Evolutionary conservation across 495 filamentous ascomycete genomes (phyloP), one percentile per base, ranked within the genome.

Genomic region (Penicillium fimorum): DNA sequence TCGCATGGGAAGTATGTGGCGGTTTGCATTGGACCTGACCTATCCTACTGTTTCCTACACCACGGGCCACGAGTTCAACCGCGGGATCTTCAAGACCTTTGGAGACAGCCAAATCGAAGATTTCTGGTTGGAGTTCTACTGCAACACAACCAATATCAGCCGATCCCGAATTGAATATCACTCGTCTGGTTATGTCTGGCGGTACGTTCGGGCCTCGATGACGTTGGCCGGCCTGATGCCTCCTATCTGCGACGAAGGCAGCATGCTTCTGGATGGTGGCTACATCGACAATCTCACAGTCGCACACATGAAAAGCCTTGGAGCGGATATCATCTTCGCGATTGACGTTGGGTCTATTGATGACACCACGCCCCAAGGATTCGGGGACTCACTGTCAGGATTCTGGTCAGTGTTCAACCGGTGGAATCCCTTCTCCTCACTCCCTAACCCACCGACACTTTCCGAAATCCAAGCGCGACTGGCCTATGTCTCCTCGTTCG

Each of bases 71-170:
- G 94, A 97, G 64, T 98, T 98, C 82, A 98, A 98, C 67, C 90
- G 94, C 4, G 95, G 95, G 11, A 97, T 98, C 65, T 98, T 97
- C 83, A 97, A 97, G 73, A 91, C 94, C 0, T 96, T 98, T 70
- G 93, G 91, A 9, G 89, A 96, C 58, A 87, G 88, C 37, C 94
- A 97, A 70, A 97, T 98, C 52, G 94, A 98, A 73, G 95, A 97
- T 68, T 97, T 97, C 68, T 97, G 94, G 94, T 83, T 98, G 15
- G 91, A 96, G 56, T 98, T 92, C 73, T 98, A 97, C 78, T 97
- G 95, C 79, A 98, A 98, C 70, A 97, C 92, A 0, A 97, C 95
- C 25, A 97, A 96, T 64, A 97, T 98, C 74, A 90, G 85, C 74
- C 92, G 92, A 64, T 91, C 86, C 37, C 84, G 92, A 8, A 83